A percentile compares a stretch with the other conserved stretches of the same genome.
Evolutionary conservation across 768 basidiomycete genomes (phyloP).

Genomic region (Suillus bovinus): DNA sequence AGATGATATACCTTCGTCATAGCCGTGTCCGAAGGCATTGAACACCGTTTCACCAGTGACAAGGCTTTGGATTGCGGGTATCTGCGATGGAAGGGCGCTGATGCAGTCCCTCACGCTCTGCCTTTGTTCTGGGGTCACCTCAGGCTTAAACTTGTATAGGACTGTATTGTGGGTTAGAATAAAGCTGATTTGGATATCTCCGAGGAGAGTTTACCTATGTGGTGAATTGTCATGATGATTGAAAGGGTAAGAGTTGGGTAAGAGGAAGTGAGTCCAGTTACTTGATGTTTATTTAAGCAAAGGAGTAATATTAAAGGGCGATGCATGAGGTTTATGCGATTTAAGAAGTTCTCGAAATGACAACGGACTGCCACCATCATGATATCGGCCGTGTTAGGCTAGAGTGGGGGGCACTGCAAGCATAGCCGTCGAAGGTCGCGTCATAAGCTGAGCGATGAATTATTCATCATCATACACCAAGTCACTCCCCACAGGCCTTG

Average conservation of each 20-base stretch:
- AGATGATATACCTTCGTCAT: slow-evolving; percentile 21
- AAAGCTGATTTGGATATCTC: neutral
- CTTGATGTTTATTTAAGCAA: neutral
- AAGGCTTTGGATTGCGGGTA: slow-evolving; percentile 21
- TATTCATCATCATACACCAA: no score
- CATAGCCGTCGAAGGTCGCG: no score
- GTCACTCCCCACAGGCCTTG: no score
- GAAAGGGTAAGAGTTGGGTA: neutral
- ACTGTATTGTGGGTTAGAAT: slow-evolving; percentile 13
- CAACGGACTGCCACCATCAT: neutral
- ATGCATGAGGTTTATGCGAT: neutral
- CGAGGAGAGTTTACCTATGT: slow-evolving; percentile 18
- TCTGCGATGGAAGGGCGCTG: slow-evolving; percentile 15
- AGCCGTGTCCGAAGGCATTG: slow-evolving; percentile 24
- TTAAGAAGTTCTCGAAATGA: no score
- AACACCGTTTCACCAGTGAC: slow-evolving; percentile 17
- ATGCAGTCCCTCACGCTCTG: slow-evolving; percentile 9
- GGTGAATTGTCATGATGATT: slow-evolving; percentile 11
- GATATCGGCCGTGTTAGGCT: neutral
- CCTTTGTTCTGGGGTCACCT: slow-evolving; percentile 10
- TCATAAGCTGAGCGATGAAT: no score
- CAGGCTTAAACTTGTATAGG: slow-evolving; percentile 24
- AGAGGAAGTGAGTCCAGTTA: no score
- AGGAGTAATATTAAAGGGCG: no score
- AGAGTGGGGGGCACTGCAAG: neutral